These are phyloP conservation scores for Cyberlindnera subsufficiens DNA, from an alignment of 805 yeast genomes.

Conservation along the genomic window DNA sequence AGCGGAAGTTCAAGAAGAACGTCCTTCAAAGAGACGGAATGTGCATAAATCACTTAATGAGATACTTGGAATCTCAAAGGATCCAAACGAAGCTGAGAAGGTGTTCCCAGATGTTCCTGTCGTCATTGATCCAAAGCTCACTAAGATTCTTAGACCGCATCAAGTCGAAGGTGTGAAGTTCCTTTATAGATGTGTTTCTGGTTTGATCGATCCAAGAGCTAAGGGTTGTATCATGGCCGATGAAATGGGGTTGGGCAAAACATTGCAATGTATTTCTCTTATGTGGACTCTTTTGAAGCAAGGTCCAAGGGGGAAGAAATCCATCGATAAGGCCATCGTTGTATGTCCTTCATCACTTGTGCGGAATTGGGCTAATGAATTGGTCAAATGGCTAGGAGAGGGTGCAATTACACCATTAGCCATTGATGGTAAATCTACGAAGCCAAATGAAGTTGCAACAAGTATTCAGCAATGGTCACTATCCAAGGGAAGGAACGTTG, in stretches of 20 bases:
- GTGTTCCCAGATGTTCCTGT: slow-evolving; percentile 87
- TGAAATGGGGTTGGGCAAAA: slow-evolving; percentile 93
- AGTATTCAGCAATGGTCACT: slow-evolving; percentile 79
- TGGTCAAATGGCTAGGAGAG: slow-evolving; percentile 90
- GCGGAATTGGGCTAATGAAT: slow-evolving; percentile 95
- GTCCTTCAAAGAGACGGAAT: slow-evolving; percentile 28
- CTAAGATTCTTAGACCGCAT: slow-evolving; percentile 87
- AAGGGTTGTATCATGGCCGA: slow-evolving; percentile 98
- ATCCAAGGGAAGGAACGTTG: slow-evolving; percentile 82
- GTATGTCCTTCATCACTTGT: slow-evolving; percentile 95
- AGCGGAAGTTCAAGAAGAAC: slow-evolving; percentile 11
- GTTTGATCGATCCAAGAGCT: slow-evolving; percentile 75
- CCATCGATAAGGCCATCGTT: slow-evolving; percentile 84
- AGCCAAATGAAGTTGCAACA: slow-evolving; percentile 58
- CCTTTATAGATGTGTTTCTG: slow-evolving; percentile 85
- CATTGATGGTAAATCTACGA: slow-evolving; percentile 83
- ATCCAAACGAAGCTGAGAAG: slow-evolving; percentile 41
- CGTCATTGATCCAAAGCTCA: slow-evolving; percentile 84
- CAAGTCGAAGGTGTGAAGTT: slow-evolving; percentile 95
- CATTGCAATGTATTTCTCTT: slow-evolving; percentile 80
- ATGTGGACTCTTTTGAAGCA: slow-evolving; percentile 91
- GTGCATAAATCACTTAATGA: slow-evolving; percentile 70
- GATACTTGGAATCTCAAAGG: slow-evolving; percentile 62
- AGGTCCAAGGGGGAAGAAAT: slow-evolving; percentile 73
- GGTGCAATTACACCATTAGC: slow-evolving; percentile 88